phyloP scores from a whole-genome alignment of 768 basidiomycete species.

The Hemileccinum rubropunctum region DNA sequence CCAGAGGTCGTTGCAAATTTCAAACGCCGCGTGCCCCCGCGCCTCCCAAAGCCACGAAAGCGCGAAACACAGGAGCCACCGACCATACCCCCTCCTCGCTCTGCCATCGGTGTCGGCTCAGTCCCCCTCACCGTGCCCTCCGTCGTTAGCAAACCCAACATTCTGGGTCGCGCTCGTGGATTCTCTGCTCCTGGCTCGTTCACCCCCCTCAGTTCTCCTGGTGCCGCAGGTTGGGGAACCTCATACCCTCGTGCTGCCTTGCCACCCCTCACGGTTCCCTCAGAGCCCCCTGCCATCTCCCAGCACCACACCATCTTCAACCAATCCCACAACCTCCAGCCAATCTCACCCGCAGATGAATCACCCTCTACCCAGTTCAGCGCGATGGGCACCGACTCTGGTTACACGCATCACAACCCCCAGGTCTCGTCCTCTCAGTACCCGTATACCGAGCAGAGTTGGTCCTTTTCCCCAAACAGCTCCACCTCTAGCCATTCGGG shows the following conservation, averaged over 20 bases:
- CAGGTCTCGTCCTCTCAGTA: conserved; percentile 55
- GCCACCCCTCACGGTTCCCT: conserved; percentile 81
- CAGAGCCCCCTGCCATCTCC: conserved; percentile 62
- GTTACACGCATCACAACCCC: conserved; percentile 29
- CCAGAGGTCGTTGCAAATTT: conserved; percentile 91
- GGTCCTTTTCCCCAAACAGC: conserved; percentile 46
- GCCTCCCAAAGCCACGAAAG: conserved; percentile 84
- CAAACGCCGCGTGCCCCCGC: conserved; percentile 93
- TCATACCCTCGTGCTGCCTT: conserved; percentile 62
- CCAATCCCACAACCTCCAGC: conserved; percentile 57
- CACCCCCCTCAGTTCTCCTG: conserved; percentile 63
- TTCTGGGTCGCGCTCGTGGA: conserved; percentile 62
- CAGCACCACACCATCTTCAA: conserved; percentile 57
- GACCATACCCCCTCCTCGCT: conserved; percentile 71
- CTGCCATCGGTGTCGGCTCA: conserved; percentile 67
- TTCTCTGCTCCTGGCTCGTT: conserved; percentile 84
- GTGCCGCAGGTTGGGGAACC: conserved; percentile 56
- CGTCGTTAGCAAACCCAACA: conserved; percentile 31
- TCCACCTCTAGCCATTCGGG: conserved; percentile 64
- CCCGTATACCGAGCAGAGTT: conserved; percentile 62
- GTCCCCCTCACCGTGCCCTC: conserved; percentile 65
- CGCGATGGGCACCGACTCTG: conserved; percentile 35
- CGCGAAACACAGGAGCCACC: conserved; percentile 68
- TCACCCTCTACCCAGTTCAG: conserved; percentile 50
- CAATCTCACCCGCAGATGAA: conserved; percentile 70